Percentiles rank a stretch among this genome's conserved stretches.
Evolutionary conservation across 305 asterid species (phyloP).

Genomic region (Caryopteris hybrid): DNA sequence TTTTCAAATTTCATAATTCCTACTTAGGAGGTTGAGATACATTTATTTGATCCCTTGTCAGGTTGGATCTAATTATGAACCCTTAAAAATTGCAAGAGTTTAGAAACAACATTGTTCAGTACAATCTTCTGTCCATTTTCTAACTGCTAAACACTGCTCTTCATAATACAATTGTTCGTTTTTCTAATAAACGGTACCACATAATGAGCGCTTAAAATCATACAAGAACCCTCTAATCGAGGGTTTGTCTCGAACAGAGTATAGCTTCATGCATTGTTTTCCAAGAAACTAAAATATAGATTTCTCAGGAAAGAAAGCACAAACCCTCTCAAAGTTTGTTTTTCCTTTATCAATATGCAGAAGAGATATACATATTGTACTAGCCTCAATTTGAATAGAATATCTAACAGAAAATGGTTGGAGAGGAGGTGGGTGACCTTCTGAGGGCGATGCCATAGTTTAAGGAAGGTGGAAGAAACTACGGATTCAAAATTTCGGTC

Average conservation of each 20-base stretch:
- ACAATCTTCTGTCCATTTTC: not conserved
- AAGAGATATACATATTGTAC: slow-evolving; percentile 3
- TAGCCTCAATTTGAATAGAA: not conserved
- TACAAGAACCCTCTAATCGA: not conserved
- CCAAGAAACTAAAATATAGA: not conserved
- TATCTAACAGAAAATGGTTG: not conserved
- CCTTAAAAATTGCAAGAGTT: not conserved
- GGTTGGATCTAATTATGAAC: not conserved
- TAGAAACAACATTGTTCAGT: not conserved
- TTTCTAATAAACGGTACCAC: not conserved
- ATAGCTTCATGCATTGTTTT: not conserved
- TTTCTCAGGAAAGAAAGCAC: not conserved
- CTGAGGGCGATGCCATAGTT: not conserved
- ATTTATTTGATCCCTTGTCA: not conserved
- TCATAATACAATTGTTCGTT: not conserved
- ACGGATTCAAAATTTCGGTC: not conserved
- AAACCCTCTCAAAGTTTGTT: not conserved
- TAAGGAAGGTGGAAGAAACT: not conserved
- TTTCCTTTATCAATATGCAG: not conserved
- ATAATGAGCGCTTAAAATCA: not conserved
- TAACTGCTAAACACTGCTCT: not conserved
- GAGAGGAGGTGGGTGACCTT: not conserved
- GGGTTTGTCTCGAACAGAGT: not conserved
- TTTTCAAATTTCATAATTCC: not conserved
- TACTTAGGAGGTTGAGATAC: not conserved